Evolutionary conservation across 495 filamentous ascomycete genomes (phyloP), one percentile per base, ranked within the genome.

Genomic region (Lasiosphaeria hispida): DNA sequence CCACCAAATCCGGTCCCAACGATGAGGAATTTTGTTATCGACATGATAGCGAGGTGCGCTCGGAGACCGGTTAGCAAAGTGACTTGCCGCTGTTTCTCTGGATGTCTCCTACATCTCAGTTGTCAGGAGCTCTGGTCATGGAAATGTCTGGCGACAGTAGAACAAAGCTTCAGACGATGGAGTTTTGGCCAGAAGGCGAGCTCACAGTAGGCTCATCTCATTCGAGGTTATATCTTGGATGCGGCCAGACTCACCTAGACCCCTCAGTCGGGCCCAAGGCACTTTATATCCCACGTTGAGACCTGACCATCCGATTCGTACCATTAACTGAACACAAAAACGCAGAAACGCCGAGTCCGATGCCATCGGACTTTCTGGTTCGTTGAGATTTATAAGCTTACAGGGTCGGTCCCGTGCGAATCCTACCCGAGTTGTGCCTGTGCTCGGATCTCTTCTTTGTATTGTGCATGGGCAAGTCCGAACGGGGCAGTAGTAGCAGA

Each of bases 401-500:
- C 43, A 47, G 17, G 43, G 43, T n/a, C n/a, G n/a, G 13, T n/a
- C 41, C 43, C 43, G 43, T 47, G 43, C 43, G 43, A 47, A 47
- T 47, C 43, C 43, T 47, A 14, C 43, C 43, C 43, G 43, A 14
- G 11, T 47, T 47, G 43, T 47, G 11, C 17, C 10, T 47, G 13
- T 15, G 43, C 43, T 47, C 43, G 43, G 43, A 47, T 47, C 43
- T 43, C 14, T 43, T 18, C 6, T 43, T 30, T 30, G 23, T 30
- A 30, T 30, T 30, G 5, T 30, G 23, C 23, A 30, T 30, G 5
- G 23, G 23, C 41, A 43, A 43, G 9, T 14, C 41, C 41, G 41
- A 43, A 18, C 18, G 14, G 41, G 6, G 14, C 41, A 43, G 41
- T 41, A 11, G 39, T 13, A 41, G 37, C 37, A n/a, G 23, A 30